Conservation (phyloP, 208 protist species). For the Leishmania turanica region DNA sequence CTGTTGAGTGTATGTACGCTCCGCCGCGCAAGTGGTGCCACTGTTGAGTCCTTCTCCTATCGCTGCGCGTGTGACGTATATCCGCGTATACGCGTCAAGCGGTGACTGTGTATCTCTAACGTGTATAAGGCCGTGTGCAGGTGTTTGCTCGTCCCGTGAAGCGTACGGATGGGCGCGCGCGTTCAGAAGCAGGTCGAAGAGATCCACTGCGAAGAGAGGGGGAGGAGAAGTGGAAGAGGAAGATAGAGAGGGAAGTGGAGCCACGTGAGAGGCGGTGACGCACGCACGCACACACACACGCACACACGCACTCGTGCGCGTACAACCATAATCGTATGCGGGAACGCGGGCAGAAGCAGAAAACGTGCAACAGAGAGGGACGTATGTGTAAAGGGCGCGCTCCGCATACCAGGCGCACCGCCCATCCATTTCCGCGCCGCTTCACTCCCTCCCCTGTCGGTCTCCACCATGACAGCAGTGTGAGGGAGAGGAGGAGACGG, state of each 20-base stretch:
- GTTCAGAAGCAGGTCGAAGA: not conserved
- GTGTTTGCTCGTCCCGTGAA: not conserved
- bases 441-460: not conserved
- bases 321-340: too few species aligned
- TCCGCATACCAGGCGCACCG: not conserved
- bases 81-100: not conserved
- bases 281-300: not conserved
- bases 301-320: not conserved
- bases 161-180: not conserved
- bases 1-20: not conserved
- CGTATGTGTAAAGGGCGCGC: not conserved
- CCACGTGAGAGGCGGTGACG: not conserved
- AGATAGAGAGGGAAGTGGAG: not conserved
- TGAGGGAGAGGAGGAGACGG: not conserved
- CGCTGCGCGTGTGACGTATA: not conserved
- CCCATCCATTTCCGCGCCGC: constrained; percentile 6
- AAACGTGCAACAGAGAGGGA: not conserved
- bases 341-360: not conserved
- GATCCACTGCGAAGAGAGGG: not conserved
- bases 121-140: not conserved
- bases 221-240: not conserved
- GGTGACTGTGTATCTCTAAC: not conserved
- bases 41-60: not conserved
- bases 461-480: not conserved
- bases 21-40: not conserved